Base-by-base conservation (phyloP, 2,329 filamentous ascomycete genomes). In the Ophiostoma sp. region DNA sequence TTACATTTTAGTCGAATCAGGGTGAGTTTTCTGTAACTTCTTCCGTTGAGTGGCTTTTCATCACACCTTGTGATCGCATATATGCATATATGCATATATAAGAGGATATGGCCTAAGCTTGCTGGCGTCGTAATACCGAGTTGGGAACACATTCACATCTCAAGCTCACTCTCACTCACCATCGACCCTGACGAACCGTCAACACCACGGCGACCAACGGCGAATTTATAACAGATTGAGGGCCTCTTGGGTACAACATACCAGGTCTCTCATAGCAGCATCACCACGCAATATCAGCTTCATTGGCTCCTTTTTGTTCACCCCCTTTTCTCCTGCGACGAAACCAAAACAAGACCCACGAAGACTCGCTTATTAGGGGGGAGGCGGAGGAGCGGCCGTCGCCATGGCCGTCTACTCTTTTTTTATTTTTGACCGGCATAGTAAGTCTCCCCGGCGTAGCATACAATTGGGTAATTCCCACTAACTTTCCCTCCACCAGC, bases 381-480 rank as follows among this genome's bases (percentile, higher is more conserved):
- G n/a, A 28, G 59, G 70, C 52, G 59, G 55, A 70, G 59, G 72
- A 61, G 11, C 55, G 28, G 70, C 72, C 36, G 52, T 50, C 19
- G 85, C 78, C 80, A 98, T 99, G 96, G 91, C 92, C 75, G 93
- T 98, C 82, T 98, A 97, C 85, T 95, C 94, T 74, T 97, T 99
- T 84, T 97, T 97, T 87, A 98, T 99, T 81, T 99, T 99, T 82
- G 96, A 99, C 85, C 92, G 96, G 77, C 96, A 99, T 84, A 97
- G 96, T 98, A 87, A 80, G 89, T 80, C 9, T 15, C 7, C n/a
- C 12, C 7, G n/a, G 7, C 7, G 8, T n/a, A n/a, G 9, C 2
- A 15, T 4, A 28, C 22, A 12, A 28, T 12, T 55, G 12, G 6
- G 2, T n/a, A 12, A 3, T 2, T 7, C 11, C 36, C 12, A 19